Evolutionary conservation across 352 stramenopile genomes (phyloP), one percentile per base, ranked within the genome.

Genomic region (Globisporangium paddicum): DNA sequence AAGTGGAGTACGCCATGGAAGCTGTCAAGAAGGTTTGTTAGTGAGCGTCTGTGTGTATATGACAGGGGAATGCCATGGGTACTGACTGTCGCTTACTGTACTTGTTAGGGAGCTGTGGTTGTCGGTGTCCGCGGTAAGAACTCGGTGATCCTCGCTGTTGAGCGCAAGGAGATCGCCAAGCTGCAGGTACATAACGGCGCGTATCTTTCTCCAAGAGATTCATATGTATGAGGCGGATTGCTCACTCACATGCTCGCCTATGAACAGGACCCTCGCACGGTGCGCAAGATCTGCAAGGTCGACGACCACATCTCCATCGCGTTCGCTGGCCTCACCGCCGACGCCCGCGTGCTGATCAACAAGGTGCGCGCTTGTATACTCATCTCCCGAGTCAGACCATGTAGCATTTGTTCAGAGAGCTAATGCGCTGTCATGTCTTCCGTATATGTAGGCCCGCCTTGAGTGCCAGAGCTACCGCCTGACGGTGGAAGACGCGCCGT

Each of bases 1-100:
- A 99, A 73, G 97, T 99, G 10, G 97, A 99, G 86, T 99, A 99
- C 83, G 97, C 97, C 62, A 99, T 99, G 91, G 97, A 99, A 71
- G 97, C 97, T 32, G 97, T 99, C 13, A 98, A 98, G 75, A 95
- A 97, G 74, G 87, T 84, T 62, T 11, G 44, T 47, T 19, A 37
- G 7, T 14, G 6, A 37, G 7, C 13, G 32, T 37, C 7, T 37
- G 32, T 37, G 32, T 37, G 32, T 37, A 8, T 4, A 14, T 37
- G 32, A 19, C 32, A 19, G 21, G 19, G 23, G 23, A 23, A 0
- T 8, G 32, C 13, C 10, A 14, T 50, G 21, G 32, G 23, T 34
- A 30, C 23, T 50, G 44, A 50, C 21, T 50, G 5, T 3, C 21
- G 5, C 4, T 2, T 60, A 47, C 28, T 52, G 4, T 18, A 28